Percentiles rank a stretch among this genome's conserved stretches.
These are phyloP conservation scores for Phytopythium cucurbitacearum DNA, from an alignment of 352 stramenopile species.

Conservation along the genomic window DNA sequence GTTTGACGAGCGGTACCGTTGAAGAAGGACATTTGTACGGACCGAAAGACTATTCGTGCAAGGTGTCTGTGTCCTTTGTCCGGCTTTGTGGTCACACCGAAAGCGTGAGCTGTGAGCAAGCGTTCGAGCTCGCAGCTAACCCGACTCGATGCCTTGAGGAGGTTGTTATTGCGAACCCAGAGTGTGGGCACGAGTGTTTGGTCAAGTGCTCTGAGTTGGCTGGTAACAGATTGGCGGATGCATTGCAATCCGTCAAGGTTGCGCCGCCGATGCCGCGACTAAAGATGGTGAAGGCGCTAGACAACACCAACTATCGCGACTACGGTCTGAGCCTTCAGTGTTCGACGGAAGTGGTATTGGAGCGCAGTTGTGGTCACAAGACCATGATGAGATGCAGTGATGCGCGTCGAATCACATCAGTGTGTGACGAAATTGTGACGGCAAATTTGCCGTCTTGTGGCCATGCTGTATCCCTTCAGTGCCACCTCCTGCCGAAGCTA, in stretches of 20 bases:
- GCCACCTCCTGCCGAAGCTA: conserved; percentile 21
- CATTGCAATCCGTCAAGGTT: too few species aligned
- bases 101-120: conserved; percentile 49
- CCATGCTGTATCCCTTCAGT: conserved; percentile 38
- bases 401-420: conserved; percentile 20
- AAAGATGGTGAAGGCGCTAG: conserved; percentile 20
- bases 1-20: conserved; percentile 37
- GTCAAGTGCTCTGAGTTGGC: conserved; percentile 49
- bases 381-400: conserved; percentile 44
- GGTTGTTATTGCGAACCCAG: conserved; percentile 48
- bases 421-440: conserved; percentile 29
- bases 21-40: conserved; percentile 60
- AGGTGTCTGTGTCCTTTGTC: conserved; percentile 49
- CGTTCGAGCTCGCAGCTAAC: conserved; percentile 57
- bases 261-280: too few species aligned
- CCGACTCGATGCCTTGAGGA: conserved; percentile 40
- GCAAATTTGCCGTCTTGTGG: conserved; percentile 35
- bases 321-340: conserved; percentile 48
- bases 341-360: conserved; percentile 22
- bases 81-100: conserved; percentile 58
- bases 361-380: conserved; percentile 38
- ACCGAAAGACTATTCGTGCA: conserved; percentile 66
- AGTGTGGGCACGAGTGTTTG: conserved; percentile 60
- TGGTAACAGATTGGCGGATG: conserved; percentile 8
- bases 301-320: conserved; percentile 26